Evolutionary conservation across 768 basidiomycete genomes (phyloP), one percentile per base, ranked within the genome.

Genomic region (Cyclocybe cylindracea): DNA sequence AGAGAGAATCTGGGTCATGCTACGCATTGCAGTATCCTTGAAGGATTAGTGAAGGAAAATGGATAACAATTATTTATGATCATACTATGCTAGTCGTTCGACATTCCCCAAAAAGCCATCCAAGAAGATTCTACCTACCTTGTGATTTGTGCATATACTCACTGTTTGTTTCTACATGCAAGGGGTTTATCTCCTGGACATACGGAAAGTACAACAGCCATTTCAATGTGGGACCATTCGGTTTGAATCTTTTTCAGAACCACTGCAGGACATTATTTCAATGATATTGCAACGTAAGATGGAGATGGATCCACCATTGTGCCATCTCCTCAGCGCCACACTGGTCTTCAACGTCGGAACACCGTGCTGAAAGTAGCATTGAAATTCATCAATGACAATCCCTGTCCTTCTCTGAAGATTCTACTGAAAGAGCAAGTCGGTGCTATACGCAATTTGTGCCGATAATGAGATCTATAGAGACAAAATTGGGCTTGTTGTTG

Each of bases 271-370:
- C 38, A 1, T 50, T 66, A 0, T 69, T 66, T 50, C 53, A 58
- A 7, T 29, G 54, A 66, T 29, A 39, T 54, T 2, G 45, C 53
- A 1, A 10, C 32, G 13, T 31, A 29, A 4, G 60, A 63, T 7
- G 63, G 67, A 2, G 63, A 65, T 34, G 61, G 62, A 3, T 33
- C n/a, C n/a, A n/a, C n/a, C n/a, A n/a, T n/a, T n/a, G n/a, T 39
- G 10, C 34, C 38, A 4, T 7, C 39, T 36, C 16, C 39, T 6
- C 29, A 33, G 7, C 3, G 13, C n/a, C 5, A 39, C 10, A 10
- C 14, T 7, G 31, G 24, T 13, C 33, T 11, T 35, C 48, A 9
- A 48, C 32, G 14, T 40, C 13, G n/a, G 45, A 24, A 6, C 47
- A 56, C 5, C 35, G 44, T 6, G 33, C 44, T 53, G 9, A 6